Evolutionary conservation across 139 green algal genomes (phyloP).

Genomic region (Axilococcus clingmanii): DNA sequence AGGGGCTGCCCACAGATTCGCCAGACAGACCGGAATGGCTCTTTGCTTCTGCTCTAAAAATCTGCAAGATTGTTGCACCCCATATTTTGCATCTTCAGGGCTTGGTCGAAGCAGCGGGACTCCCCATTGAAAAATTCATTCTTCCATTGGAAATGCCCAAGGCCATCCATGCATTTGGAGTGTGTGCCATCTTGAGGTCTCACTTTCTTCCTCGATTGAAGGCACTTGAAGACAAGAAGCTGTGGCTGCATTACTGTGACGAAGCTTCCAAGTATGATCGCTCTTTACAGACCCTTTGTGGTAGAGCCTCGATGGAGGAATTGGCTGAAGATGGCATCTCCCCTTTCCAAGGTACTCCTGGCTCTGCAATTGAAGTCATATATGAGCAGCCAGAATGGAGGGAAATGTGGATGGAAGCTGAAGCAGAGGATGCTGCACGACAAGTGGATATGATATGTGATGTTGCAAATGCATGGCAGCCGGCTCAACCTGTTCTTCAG

Average conservation of each 20-base stretch:
- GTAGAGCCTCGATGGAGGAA: neutral
- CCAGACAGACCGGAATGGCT: constrained; percentile 39
- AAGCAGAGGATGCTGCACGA: constrained; percentile 24
- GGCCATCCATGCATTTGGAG: constrained; percentile 16
- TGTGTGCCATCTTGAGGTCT: constrained; percentile 18
- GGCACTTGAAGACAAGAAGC: constrained; percentile 2
- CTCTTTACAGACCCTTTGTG: constrained; percentile 12
- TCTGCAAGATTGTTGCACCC: constrained; percentile 6
- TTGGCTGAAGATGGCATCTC: constrained; percentile 2
- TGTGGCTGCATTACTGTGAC: constrained; percentile 37
- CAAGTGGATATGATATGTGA: constrained; percentile 19
- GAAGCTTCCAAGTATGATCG: constrained; percentile 30
- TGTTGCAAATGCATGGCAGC: constrained; percentile 24
- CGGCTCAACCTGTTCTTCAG: constrained; percentile 6
- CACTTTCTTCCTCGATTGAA: constrained; percentile 33
- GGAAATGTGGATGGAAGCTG: constrained; percentile 27
- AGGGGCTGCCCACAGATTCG: constrained; percentile 21
- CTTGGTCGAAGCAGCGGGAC: constrained; percentile 9
- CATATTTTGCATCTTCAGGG: constrained; percentile 24
- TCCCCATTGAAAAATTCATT: constrained; percentile 13
- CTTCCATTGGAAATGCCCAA: constrained; percentile 34
- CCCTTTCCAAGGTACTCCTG: neutral
- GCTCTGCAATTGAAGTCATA: constrained; percentile 18
- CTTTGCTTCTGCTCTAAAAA: constrained; percentile 22
- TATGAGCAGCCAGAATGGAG: constrained; percentile 17